Evolutionary conservation across 345 rosid species (phyloP).

Genomic region (Rhizophora mangle): DNA sequence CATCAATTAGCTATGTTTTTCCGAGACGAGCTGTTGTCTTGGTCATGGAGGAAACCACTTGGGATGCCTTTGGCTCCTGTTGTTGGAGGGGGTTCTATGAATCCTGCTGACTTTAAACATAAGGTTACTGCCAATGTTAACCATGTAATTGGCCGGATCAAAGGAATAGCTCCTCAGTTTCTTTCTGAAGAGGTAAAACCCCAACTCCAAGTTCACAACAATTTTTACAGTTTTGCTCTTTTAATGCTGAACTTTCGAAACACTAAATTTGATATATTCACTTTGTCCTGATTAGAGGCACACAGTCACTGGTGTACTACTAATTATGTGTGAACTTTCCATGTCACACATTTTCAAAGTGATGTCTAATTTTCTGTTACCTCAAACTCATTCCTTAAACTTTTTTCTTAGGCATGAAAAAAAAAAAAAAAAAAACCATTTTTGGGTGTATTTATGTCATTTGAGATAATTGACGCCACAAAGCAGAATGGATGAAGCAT

Average conservation of each 20-base stretch:
- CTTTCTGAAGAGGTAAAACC: constrained; percentile 78
- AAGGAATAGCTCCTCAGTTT: constrained; percentile 71
- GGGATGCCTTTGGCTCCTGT: constrained; percentile 56
- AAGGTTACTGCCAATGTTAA: constrained; percentile 81
- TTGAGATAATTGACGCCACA: background rate
- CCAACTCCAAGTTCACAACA: background rate
- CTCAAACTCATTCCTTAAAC: too few relatives aligned
- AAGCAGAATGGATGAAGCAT: too few relatives aligned
- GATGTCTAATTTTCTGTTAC: too few relatives aligned
- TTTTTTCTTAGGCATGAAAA: too few relatives aligned
- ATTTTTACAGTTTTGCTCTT: background rate
- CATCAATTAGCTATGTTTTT: constrained; percentile 98
- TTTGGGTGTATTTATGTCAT: too few relatives aligned
- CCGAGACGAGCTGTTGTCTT: constrained; percentile 86
- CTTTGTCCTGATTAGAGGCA: too few relatives aligned
- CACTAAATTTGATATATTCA: too few relatives aligned
- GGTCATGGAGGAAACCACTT: constrained; percentile 95
- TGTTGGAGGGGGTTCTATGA: constrained; percentile 61
- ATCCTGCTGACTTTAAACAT: constrained; percentile 66
- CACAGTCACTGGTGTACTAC: too few relatives aligned
- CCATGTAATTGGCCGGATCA: constrained; percentile 64
- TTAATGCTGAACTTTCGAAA: too few relatives aligned
- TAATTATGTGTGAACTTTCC: too few relatives aligned
- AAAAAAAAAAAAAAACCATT: too few relatives aligned
- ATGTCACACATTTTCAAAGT: too few relatives aligned